A percentile compares a stretch with the other conserved stretches of the same genome.
Evolutionary conservation across 202 grass and related monocot genomes (phyloP).

Genomic region (Zoysia matrella): DNA sequence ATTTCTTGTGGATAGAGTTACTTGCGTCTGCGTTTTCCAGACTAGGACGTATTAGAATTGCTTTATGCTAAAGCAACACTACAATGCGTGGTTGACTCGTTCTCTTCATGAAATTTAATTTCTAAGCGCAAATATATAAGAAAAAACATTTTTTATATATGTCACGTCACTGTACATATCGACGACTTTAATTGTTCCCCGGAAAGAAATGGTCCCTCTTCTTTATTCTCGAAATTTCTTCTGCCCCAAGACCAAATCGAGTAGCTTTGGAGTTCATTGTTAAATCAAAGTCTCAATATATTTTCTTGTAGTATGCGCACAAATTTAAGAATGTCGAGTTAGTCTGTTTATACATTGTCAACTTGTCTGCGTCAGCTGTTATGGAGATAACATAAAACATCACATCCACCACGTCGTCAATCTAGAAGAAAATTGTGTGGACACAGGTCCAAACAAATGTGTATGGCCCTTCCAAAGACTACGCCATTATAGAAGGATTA

Average conservation of each 20-base stretch:
- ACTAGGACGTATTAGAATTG: neutral
- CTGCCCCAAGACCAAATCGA: neutral
- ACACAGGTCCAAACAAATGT: too few relatives aligned
- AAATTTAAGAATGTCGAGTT: neutral
- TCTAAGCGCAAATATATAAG: neutral
- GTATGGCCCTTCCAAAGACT: too few relatives aligned
- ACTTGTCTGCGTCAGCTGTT: neutral
- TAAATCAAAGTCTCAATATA: too few relatives aligned
- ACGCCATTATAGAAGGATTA: too few relatives aligned
- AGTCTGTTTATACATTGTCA: neutral
- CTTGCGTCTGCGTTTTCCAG: neutral
- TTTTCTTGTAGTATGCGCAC: neutral
- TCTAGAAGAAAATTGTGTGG: neutral
- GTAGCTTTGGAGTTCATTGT: neutral
- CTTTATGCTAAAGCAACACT: neutral
- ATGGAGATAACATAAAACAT: neutral
- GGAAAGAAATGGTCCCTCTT: conserved; percentile 28
- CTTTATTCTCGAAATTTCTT: neutral
- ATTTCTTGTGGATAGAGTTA: neutral
- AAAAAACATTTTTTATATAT: neutral
- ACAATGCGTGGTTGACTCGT: neutral
- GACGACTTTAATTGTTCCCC: neutral
- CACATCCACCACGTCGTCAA: neutral
- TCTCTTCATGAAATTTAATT: neutral
- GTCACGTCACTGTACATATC: neutral